Evolutionary conservation across 768 basidiomycete species (phyloP), one percentile per base, ranked within the genome.

Genomic region (Termitomyces sp.): DNA sequence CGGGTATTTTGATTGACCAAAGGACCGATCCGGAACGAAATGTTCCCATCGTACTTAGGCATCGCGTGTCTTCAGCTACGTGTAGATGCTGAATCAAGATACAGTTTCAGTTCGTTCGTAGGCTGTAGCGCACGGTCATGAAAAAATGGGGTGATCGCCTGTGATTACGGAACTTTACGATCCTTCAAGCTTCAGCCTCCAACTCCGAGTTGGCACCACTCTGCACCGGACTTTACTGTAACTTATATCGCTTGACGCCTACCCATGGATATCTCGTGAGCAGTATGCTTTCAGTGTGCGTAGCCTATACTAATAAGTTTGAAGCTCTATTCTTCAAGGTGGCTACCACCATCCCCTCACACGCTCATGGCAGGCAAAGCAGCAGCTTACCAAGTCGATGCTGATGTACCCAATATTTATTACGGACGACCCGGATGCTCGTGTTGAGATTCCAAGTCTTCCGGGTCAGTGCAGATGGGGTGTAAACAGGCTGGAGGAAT

Each of bases 401-500:
- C 83, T 99, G 74, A 98, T 98, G 92, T 99, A 98, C 74, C 97
- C 97, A 7, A 95, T 99, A 69, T 98, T 99, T 73, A 91, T 98
- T 68, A 94, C 95, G 17, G 96, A 98, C 74, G 94, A 98, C 61
- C 88, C 94, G 2, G 83, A 94, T 61, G 92, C 94, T 7, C 83
- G 85, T 71, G 87, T 88, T 54, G 81, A 84, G 62, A 95, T 98
- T 65, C 69, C 83, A 0, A 81, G 86, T 25, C 79, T 98, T 9
- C 96, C 95, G 6, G 92, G 89, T 6, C 96, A 98, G 72, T 84
- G 88, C 57, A 77, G 95, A 51, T 98, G 97, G 97, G 97, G 97
- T 10, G 77, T 99, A n/a, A 92, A 98, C 76, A 86, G 83, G 64
- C 83, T 99, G n/a, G 85, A 92, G 62, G 87, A 73, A 29, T 97